Evolutionary conservation across 345 rosid species (phyloP), one percentile per base, ranked within the genome.

Genomic region (Populus deltoides): DNA sequence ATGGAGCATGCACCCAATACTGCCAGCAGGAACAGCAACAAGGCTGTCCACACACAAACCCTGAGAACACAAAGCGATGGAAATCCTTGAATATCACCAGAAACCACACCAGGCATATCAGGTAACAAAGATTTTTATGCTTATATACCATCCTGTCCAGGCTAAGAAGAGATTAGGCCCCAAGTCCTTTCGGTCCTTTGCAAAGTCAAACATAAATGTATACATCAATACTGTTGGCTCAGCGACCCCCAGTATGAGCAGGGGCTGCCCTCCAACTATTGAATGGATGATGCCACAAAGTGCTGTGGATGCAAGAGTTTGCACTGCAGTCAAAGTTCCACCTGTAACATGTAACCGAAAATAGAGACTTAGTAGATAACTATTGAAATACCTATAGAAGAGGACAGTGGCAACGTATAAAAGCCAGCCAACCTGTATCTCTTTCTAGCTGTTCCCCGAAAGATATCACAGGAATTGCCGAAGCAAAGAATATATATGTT

Each of bases 141-240:
- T 76, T 24, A 79, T 33, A 79, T 94, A 95, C 99, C 98, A 95
- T 87, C 92, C 99, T 36, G 91, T 88, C 99, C 99, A 95, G 1
- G 97, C 97, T 43, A 95, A 90, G 81, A 93, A 95, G 77, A 93
- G 96, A 72, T 83, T 78, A 68, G 93, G 75, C 12, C 98, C 98
- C 92, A 95, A 88, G 62, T 91, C 96, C 22, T 87, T 78, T 81
- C 93, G 86, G 72, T 78, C 90, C 80, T 95, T 95, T 2, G 92
- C 97, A 71, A 95, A 95, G 68, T 91, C 88, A 88, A 92, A 94
- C 97, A 94, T 87, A 87, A 93, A 94, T 24, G 97, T 93, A 84
- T 94, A 94, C 98, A 94, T 95, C 53, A 95, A 88, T 17, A 95
- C 98, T 59, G 99, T 95, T 70, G 98, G 99, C 85, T 95, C 99